Base-by-base conservation (phyloP, 1,284 basidiomycete genomes). In the Tremellales sp. region DNA sequence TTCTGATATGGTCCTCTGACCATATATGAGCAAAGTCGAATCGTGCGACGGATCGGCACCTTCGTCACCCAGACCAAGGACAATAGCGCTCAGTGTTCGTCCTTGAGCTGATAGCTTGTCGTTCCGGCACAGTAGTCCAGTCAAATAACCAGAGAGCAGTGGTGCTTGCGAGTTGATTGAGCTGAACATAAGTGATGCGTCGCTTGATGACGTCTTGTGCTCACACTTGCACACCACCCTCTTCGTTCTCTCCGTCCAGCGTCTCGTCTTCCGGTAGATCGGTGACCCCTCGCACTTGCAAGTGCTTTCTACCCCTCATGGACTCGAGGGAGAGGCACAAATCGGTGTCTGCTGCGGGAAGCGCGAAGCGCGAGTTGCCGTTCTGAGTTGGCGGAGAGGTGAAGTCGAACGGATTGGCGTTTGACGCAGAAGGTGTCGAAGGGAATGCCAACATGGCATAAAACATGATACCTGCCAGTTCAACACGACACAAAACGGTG, bases 251-350 rank as follows among this genome's bases (percentile, higher is more conserved):
- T 2, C 52, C 54, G 4, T 72, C 73, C 4, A 70, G 42, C 5
- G 62, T 37, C 12, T 70, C 71, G 15, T 63, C 60, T 15, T 60
- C 61, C 0, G 53, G 44, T 17, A 72, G 45, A 26, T 65, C 53
- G 23, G 67, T 57, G 5, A 70, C 41, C 1, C 64, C 67, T 21
- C 68, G 53, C 0, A 73, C 57, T 24, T 67, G 62, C 10, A 75
- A 57, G 17, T 62, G 67, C 48, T 68, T 71, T 17, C 72, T 53
- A 0, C 73, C 73, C 35, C 69, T 52, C 63, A 73, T 64, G 2
- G 67, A 68, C 51, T 75, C 73, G 23, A 75, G 62, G n/a, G 70
- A 72, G 2, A 75, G 58, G 42, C 70, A 73, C 4, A 75, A 51
- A 54, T 75, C 73, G 0, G 70, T 69, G 40, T 71, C 69, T 3